Evolutionary conservation across 495 filamentous ascomycete species (phyloP).

Genomic region (Letharia columbiana): DNA sequence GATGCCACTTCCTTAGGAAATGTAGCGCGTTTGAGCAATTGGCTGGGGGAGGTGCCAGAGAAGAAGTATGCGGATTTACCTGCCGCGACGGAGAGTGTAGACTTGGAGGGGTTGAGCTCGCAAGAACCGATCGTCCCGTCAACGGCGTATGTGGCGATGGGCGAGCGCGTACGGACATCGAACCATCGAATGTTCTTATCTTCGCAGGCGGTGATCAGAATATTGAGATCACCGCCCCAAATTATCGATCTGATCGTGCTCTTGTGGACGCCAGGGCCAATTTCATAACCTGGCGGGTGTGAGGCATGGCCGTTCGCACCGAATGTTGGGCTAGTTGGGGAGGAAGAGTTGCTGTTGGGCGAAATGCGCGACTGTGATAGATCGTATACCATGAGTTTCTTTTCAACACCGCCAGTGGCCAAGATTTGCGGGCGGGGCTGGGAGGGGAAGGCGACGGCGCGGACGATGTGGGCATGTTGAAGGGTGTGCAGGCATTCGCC

Average conservation of each 20-base stretch:
- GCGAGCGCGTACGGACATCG: conserved; percentile 66
- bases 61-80: conserved; percentile 92
- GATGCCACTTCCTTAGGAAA: conserved; percentile 78
- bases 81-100: conserved; percentile 51
- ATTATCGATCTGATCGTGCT: conserved; percentile 90
- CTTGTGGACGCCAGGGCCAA: conserved; percentile 71
- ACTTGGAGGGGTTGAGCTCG: conserved; percentile 59
- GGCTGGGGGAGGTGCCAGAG: conserved; percentile 59
- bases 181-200: conserved; percentile 92
- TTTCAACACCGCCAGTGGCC: conserved; percentile 90
- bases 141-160: conserved; percentile 61
- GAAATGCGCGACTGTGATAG: conserved; percentile 42
- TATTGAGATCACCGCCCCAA: conserved; percentile 79
- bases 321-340: conserved; percentile 25
- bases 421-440: conserved; percentile 66
- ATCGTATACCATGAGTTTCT: conserved; percentile 93
- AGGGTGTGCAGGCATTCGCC: conserved; percentile 85
- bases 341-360: conserved; percentile 39
- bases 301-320: conserved; percentile 26
- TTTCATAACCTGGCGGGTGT: conserved; percentile 61
- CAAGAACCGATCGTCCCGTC: conserved; percentile 83
- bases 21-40: conserved; percentile 66
- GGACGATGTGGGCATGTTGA: conserved; percentile 87
- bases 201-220: conserved; percentile 80
- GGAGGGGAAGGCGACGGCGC: conserved; percentile 79